Conservation (phyloP, 116 monocot species). For the Papilionanthe hybrid region DNA sequence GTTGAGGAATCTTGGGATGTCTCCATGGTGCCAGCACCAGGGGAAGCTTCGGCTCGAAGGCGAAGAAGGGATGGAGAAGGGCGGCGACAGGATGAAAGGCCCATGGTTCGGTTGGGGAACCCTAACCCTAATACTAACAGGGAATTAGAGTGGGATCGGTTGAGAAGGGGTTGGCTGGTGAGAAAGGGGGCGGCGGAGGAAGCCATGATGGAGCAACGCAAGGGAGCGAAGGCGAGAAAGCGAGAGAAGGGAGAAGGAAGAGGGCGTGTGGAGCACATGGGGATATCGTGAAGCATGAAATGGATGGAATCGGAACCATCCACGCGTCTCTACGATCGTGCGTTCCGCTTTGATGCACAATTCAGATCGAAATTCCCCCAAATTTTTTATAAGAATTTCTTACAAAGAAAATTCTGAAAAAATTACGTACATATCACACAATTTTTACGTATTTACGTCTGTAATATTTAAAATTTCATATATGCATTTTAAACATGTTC, state of each 20-base stretch:
- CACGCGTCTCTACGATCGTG: not conserved
- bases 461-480: too few relatives aligned
- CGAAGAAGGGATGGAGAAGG: not conserved
- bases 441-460: too few relatives aligned
- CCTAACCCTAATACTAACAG: not conserved
- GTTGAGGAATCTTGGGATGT: constrained; percentile 11
- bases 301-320: not conserved
- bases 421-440: too few relatives aligned
- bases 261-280: not conserved
- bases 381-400: too few relatives aligned
- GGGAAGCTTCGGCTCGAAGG: not conserved
- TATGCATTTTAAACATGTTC: too few relatives aligned
- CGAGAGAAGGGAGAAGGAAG: not conserved
- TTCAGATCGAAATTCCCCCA: too few relatives aligned
- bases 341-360: too few relatives aligned
- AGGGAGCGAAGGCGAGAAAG: not conserved
- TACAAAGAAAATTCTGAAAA: too few relatives aligned
- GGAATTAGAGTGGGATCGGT: constrained; percentile 7
- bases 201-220: constrained; percentile 13
- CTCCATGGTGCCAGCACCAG: constrained; percentile 15
- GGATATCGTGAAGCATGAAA: not conserved
- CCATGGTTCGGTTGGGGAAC: not conserved
- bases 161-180: constrained; percentile 6
- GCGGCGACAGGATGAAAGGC: not conserved
- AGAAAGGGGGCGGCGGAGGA: constrained; percentile 7